Evolutionary conservation across 257 asterid genomes (phyloP), one percentile per base, ranked within the genome.

Genomic region (Voacanga thouarsii): DNA sequence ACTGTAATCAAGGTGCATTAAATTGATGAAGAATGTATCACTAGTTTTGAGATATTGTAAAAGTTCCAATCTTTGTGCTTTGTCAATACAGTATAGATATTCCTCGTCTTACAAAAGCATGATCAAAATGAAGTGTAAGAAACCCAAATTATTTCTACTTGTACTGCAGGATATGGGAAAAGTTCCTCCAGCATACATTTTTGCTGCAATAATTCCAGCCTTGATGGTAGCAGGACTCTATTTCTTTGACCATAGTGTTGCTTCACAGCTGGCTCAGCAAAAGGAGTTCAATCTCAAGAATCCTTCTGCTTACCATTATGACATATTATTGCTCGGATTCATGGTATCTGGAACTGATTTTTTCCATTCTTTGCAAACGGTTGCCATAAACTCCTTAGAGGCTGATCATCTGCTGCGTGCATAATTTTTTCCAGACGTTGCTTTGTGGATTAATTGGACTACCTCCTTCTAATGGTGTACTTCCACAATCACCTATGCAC

Each of bases 401-500:
- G 39, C 45, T 49, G 39, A 56, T 50, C n/a, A 57, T 0, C 57
- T 51, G 3, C 33, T 55, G 24, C 19, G 5, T 55, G 4, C 3
- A 1, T 75, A 65, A 79, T 30, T 64, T 33, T 53, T 53, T 15
- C 33, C 76, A 90, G 95, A 90, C 92, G 39, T 72, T 90, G 78
- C 80, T 90, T 1, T 90, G 96, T 69, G 96, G 93, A 28, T 64
- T 90, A 79, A 71, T 87, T 30, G 95, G 91, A 26, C 74, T 90
- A 60, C 95, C 93, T 49, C 95, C 95, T 84, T 87, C 92, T 19
- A 90, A 90, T 75, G 95, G 95, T 21, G 95, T 90, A 50, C 78
- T 90, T 74, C 95, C 92, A 0, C 92, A 90, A 56, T 90, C 95
- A 47, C 92, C 95, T 33, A 88, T 88, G 95, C 95, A 88, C 45